phyloP scores from a whole-genome alignment of 2,329 filamentous ascomycete species.

The Cordyceps pruinosa region DNA sequence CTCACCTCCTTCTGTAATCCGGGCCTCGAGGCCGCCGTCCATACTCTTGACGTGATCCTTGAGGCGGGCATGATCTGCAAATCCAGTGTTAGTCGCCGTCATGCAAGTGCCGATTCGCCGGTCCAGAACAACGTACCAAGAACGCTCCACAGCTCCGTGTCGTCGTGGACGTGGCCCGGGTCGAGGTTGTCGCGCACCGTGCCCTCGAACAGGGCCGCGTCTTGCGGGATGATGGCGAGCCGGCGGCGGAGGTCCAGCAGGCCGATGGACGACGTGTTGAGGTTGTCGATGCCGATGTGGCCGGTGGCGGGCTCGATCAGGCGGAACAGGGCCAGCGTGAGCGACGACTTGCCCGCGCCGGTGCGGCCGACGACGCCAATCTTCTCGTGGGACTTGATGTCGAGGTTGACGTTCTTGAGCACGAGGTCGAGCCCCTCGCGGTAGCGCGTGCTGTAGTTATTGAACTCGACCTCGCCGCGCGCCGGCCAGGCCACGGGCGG shows the following conservation, averaged over 20 bases:
- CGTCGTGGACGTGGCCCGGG: constrained; percentile 88
- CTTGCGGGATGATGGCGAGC: constrained; percentile 94
- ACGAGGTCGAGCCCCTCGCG: constrained; percentile 84
- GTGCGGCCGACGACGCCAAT: constrained; percentile 96
- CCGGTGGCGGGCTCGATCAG: constrained; percentile 85
- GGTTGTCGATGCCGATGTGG: constrained; percentile 77
- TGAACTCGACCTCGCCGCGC: constrained; percentile 80
- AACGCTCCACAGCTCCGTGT: constrained; percentile 95
- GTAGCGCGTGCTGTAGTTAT: constrained; percentile 91
- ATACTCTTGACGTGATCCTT: constrained; percentile 84
- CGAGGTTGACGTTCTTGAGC: constrained; percentile 82
- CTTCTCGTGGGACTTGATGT: constrained; percentile 95
- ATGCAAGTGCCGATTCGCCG: background rate
- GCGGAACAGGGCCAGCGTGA: constrained; percentile 88
- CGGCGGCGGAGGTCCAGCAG: constrained; percentile 81
- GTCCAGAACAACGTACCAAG: constrained; percentile 61
- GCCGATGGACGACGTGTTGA: constrained; percentile 87
- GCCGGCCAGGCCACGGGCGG: constrained; percentile 89
- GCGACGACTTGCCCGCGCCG: constrained; percentile 89
- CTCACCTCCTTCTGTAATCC: constrained; percentile 88
- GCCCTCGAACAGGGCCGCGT: constrained; percentile 91
- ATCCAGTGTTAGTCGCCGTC: constrained; percentile 13
- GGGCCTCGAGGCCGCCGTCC: constrained; percentile 84
- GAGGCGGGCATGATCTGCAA: constrained; percentile 77
- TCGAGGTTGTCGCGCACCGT: constrained; percentile 93